These are phyloP conservation scores for Homolaphlyctis polyrhiza DNA, from an alignment of 371 early-diverging fungal genomes.

Conservation along the genomic window DNA sequence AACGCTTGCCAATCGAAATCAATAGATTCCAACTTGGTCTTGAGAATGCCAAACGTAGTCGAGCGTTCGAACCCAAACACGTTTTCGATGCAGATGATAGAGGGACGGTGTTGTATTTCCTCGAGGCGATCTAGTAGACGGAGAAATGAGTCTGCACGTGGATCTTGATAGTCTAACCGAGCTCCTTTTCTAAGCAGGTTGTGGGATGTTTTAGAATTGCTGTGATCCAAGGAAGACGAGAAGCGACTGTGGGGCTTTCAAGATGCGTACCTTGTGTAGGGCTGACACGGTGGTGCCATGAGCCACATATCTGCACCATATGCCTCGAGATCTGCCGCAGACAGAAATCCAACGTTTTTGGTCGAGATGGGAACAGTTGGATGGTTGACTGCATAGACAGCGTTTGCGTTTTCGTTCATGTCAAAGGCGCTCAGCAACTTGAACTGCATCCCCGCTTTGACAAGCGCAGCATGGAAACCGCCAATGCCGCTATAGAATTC, in stretches of 20 bases:
- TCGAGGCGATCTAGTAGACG: not conserved
- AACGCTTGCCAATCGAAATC: not conserved
- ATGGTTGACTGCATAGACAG: constrained; percentile 4
- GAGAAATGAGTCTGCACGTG: not conserved
- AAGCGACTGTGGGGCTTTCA: too few species aligned
- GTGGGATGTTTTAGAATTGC: too few species aligned
- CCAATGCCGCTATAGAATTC: constrained; percentile 52
- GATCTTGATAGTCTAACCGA: not conserved
- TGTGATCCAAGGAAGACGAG: too few species aligned
- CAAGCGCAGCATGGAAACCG: constrained; percentile 35
- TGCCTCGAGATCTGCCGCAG: constrained; percentile 2
- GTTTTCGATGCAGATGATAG: not conserved
- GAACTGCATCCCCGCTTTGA: not conserved
- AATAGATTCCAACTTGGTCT: not conserved
- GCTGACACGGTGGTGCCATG: constrained; percentile 78
- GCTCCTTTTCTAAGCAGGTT: too few species aligned
- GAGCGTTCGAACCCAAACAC: not conserved
- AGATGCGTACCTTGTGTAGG: too few species aligned
- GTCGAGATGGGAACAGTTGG: not conserved
- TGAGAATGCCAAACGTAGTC: not conserved
- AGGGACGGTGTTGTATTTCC: not conserved
- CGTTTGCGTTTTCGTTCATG: constrained; percentile 39
- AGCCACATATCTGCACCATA: constrained; percentile 67
- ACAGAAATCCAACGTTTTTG: constrained; percentile 3
- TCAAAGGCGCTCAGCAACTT: constrained; percentile 36